These are phyloP conservation scores for Aspergillus sp. DNA, from an alignment of 2,329 filamentous ascomycete species.

Conservation along the genomic window DNA sequence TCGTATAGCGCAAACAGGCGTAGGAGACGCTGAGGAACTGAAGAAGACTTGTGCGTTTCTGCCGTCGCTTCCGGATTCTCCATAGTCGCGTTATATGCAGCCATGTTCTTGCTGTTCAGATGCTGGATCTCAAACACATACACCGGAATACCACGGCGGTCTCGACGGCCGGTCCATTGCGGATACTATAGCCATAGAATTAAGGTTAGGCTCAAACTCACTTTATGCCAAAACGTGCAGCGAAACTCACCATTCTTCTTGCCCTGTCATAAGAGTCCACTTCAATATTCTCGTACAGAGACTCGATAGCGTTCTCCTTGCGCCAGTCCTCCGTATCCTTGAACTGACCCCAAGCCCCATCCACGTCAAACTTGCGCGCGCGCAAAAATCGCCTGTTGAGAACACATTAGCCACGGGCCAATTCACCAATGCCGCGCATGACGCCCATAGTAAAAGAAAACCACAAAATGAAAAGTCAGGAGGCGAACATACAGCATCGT, in stretches of 20 bases:
- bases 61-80: conserved; percentile 48
- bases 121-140: conserved; percentile 87
- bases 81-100: conserved; percentile 65
- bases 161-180: conserved; percentile 90
- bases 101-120: conserved; percentile 78
- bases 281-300: conserved; percentile 84
- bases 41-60: conserved; percentile 58
- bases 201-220: not conserved
- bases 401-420: not conserved
- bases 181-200: conserved; percentile 63
- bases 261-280: conserved; percentile 80
- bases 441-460: not conserved
- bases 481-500: conserved; percentile 45
- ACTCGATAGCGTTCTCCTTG: conserved; percentile 71
- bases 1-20: conserved; percentile 92
- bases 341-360: conserved; percentile 80
- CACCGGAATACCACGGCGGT: conserved; percentile 85
- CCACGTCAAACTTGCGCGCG: conserved; percentile 75
- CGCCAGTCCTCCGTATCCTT: conserved; percentile 87
- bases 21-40: conserved; percentile 69
- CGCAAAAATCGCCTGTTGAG: conserved; percentile 72
- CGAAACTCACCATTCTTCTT: conserved; percentile 60
- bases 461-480: too few relatives aligned
- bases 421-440: not conserved
- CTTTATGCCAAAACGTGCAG: not conserved